Evolutionary conservation across 345 rosid genomes (phyloP), one percentile per base, ranked within the genome.

Genomic region (Ricinus communis): DNA sequence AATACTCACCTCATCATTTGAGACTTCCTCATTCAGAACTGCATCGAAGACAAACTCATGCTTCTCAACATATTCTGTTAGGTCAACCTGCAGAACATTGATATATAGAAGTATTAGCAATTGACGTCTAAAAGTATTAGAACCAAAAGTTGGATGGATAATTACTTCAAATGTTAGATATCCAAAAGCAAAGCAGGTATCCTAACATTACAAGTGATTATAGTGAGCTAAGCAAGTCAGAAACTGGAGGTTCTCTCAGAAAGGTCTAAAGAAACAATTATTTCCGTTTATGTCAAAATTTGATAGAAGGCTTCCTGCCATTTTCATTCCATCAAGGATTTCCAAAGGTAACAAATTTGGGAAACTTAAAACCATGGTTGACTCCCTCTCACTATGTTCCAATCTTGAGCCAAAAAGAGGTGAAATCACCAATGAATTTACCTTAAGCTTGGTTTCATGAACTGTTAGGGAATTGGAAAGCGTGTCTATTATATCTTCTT

Each of bases 31-130:
- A 73, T 91, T 87, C 67, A 94, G 84, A 63, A 91, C 97, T 5
- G 98, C 95, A 87, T 94, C 97, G 76, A 90, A 94, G 66, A 91
- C 87, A 81, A 94, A 94, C 68, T 91, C 97, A 87, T 91, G 98
- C 84, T 87, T 91, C 79, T 94, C 98, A 69, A 88, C 70, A 49
- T 94, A 91, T 67, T 90, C 97, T 19, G 98, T 94, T 67, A 94
- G 85, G 86, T 94, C 98, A 83, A 94, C 97, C 98, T 94, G 83
- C 74, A 81, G 65, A 70, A 22, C n/a, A 67, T 64, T 30, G 25
- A 58, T 58, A 56, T 12, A 43, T 43, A 43, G n/a, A n/a, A n/a
- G n/a, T 38, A 38, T 38, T 4, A 38, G 43, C 4, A 38, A 38
- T 4, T 38, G 9, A 54, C 18, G 60, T 14, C 65, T 46, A 77